Evolutionary conservation across 2,329 filamentous ascomycete species (phyloP), one percentile per base, ranked within the genome.

Genomic region (Coleophoma cylindrospora): DNA sequence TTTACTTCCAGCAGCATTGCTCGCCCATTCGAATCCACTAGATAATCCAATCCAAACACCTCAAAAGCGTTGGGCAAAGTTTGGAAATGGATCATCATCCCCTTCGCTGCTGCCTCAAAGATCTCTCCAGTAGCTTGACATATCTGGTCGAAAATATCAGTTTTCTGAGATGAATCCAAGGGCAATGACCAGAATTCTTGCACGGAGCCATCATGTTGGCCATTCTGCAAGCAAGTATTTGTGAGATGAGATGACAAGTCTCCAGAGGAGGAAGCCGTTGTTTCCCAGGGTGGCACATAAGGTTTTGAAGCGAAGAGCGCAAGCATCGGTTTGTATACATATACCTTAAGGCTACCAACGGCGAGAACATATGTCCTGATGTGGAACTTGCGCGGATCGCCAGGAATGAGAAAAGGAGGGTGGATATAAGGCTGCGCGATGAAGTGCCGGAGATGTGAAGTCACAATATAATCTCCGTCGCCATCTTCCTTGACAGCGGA

Each of bases 361-460:
- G 89, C 89, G 52, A 96, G 78, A 21, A 96, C 89, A 68, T 99
- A 99, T 2, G 87, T 89, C 41, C 94, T 80, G 63, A 99, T 89
- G 71, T 99, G 94, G 71, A 97, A 99, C 69, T 99, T 99, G 56
- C 87, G 81, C 53, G 77, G 74, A 32, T 78, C 78, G 27, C 74
- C 77, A 3, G 74, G 75, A 14, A 92, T 72, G 12, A 96, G 77
- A 3, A 97, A 79, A 0, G 92, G 91, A 2, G 87, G 89, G 66
- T 95, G 81, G 61, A 99, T 92, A 69, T 99, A 99, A 1, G 90
- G 89, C 68, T 99, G 94, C 5, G 87, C 91, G 62, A 97, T 84
- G 71, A 99, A 99, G 72, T 99, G 92, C 52, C 94, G 87, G 45
- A 99, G 84, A 64, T 96, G 91, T 1, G 89, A 94, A 3, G 92